phyloP scores from a whole-genome alignment of 1,284 basidiomycete species.

The Melampsora americana region DNA sequence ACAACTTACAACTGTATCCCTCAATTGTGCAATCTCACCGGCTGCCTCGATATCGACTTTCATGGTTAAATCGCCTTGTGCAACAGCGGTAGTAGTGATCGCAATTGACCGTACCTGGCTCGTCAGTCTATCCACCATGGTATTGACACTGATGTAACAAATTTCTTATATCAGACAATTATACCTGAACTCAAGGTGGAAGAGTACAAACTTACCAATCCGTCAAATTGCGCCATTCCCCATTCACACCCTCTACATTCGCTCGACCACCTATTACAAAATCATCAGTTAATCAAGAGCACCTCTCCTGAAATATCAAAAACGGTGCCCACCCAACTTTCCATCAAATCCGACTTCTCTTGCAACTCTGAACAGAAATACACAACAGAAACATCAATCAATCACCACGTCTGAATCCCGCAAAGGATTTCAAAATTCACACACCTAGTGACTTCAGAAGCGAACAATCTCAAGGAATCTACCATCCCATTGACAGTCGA shows the following conservation, averaged over 20 bases:
- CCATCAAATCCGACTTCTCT: conserved; percentile 55
- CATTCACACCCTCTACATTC: conserved; percentile 54
- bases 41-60: conserved; percentile 90
- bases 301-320: conserved; percentile 49
- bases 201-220: conserved; percentile 76
- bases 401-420: background rate
- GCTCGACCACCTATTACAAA: conserved; percentile 50
- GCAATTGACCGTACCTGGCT: conserved; percentile 93
- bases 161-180: background rate
- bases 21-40: conserved; percentile 90
- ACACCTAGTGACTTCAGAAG: conserved; percentile 53
- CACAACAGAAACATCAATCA: background rate
- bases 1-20: conserved; percentile 62
- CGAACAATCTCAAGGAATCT: conserved; percentile 54
- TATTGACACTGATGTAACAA: conserved; percentile 46
- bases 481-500: conserved; percentile 56
- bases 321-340: conserved; percentile 53
- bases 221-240: conserved; percentile 67
- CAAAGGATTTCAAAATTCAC: background rate
- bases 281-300: background rate
- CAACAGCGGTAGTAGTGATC: conserved; percentile 90
- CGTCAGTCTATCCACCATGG: conserved; percentile 69
- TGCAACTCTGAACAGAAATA: conserved; percentile 66
- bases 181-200: background rate
- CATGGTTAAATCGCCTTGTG: conserved; percentile 85